Base-by-base conservation (phyloP, 768 basidiomycete species). In the Phanerochaete carnosa region DNA sequence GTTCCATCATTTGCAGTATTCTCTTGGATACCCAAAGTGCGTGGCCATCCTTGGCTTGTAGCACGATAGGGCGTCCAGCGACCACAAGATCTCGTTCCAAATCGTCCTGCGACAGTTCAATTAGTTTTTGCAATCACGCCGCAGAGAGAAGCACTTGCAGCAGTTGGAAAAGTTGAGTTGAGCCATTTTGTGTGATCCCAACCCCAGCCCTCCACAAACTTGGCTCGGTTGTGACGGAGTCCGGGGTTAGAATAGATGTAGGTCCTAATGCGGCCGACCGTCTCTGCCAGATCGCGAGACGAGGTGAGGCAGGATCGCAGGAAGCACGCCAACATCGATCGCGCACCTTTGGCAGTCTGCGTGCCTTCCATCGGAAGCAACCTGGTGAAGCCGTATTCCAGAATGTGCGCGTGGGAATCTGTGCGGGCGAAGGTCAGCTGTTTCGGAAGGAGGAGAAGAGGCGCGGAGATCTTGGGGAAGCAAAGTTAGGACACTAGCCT, bases 171-270 rank as follows among this genome's bases (percentile, higher is more conserved):
- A 23, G 76, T 74, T 30, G 76, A 72, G 22, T 70, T 70, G 8
- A 80, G 75, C 89, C 89, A 91, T 56, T 80, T 74, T 1, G 92
- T 95, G 72, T 96, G 95, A 71, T 96, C 92, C 94, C 95, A 96
- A 1, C 94, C 95, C 69, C 89, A 85, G 2, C 93, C 93, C 57
- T 86, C 81, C 16, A 96, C 80, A 71, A 86, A 86, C 64, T 79
- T 81, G 23, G 81, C 77, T 15, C 75, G 80, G 69, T 92, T 81
- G 22, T 76, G 74, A 23, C 76, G 70, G n/a, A 88, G 72, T 45
- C 87, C 85, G 0, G 81, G 81, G 62, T 85, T 80, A 9, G 77
- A 71, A 12, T 84, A 71, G 57, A 94, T 85, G 71, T 84, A 89
- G 23, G 80, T 69, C 55, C 80, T 79, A 37, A 93, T 80, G 47